These are phyloP conservation scores for Thelonectria blattea DNA, from an alignment of 2,329 filamentous ascomycete species.

Conservation along the genomic window DNA sequence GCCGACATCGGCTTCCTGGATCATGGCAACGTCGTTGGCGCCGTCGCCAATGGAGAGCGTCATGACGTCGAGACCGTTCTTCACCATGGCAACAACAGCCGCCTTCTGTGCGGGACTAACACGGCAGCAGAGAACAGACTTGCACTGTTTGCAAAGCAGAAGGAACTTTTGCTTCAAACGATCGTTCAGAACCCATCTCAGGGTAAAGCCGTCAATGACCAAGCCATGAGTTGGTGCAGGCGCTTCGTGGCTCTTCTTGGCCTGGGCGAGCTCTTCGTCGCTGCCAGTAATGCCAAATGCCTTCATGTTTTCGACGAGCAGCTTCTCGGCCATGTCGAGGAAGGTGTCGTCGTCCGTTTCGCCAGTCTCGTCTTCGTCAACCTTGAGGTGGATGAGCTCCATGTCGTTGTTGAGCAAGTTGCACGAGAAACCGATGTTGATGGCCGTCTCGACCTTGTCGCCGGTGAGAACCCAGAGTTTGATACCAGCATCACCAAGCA, in stretches of 20 bases:
- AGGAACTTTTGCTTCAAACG: conserved; percentile 89
- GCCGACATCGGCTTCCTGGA: conserved; percentile 95
- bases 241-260: conserved; percentile 82
- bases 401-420: conserved; percentile 97
- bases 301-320: conserved; percentile 76
- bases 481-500: conserved; percentile 92
- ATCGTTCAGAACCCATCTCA: conserved; percentile 86
- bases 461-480: conserved; percentile 98
- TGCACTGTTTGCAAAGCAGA: conserved; percentile 95
- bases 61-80: conserved; percentile 93
- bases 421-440: conserved; percentile 99
- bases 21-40: conserved; percentile 97
- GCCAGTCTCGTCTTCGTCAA: conserved; percentile 73
- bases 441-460: conserved; percentile 98
- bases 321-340: conserved; percentile 65
- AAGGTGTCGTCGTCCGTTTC: conserved; percentile 54
- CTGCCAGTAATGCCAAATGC: conserved; percentile 82
- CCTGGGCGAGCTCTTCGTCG: conserved; percentile 81
- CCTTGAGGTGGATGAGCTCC: conserved; percentile 91
- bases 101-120: conserved; percentile 97
- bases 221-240: conserved; percentile 89
- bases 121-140: conserved; percentile 94
- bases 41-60: conserved; percentile 92
- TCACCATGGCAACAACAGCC: conserved; percentile 95
- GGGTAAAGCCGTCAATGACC: conserved; percentile 92